phyloP scores from a whole-genome alignment of 148 eudicot genomes.

The Rhododendron simsii region DNA sequence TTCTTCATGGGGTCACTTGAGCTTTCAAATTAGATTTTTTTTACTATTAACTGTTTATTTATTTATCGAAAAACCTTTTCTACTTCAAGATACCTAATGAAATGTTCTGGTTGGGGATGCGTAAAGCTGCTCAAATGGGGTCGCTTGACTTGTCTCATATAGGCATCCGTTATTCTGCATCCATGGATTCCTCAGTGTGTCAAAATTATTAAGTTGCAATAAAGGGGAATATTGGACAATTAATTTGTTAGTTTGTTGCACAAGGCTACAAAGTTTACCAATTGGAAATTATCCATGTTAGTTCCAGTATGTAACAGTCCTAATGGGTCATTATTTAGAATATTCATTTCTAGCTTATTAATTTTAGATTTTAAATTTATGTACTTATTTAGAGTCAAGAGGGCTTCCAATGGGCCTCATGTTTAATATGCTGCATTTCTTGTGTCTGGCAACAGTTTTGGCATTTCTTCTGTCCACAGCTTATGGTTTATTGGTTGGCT shows the following conservation, averaged over 20 bases:
- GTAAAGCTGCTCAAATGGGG: not conserved
- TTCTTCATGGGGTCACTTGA: not conserved
- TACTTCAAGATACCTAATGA: not conserved
- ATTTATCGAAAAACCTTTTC: not conserved
- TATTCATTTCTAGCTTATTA: not conserved
- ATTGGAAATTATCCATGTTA: not conserved
- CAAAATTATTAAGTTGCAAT: not conserved
- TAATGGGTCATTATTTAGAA: not conserved
- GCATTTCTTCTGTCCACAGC: not conserved
- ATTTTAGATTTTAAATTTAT: not conserved
- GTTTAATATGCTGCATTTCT: not conserved
- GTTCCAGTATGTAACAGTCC: not conserved
- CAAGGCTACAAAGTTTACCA: not conserved
- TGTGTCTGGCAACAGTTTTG: not conserved
- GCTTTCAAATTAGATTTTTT: not conserved
- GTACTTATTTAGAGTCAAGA: not conserved
- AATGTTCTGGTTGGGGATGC: not conserved
- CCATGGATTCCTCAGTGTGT: not conserved
- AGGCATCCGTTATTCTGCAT: not conserved
- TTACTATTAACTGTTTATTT: not conserved
- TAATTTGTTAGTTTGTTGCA: not conserved
- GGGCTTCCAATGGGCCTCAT: not conserved
- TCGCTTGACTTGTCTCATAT: not conserved
- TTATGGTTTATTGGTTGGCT: not conserved
- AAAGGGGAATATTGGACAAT: not conserved